Evolutionary conservation across 306 rosid genomes (phyloP).

Genomic region (Pyrus communis): DNA sequence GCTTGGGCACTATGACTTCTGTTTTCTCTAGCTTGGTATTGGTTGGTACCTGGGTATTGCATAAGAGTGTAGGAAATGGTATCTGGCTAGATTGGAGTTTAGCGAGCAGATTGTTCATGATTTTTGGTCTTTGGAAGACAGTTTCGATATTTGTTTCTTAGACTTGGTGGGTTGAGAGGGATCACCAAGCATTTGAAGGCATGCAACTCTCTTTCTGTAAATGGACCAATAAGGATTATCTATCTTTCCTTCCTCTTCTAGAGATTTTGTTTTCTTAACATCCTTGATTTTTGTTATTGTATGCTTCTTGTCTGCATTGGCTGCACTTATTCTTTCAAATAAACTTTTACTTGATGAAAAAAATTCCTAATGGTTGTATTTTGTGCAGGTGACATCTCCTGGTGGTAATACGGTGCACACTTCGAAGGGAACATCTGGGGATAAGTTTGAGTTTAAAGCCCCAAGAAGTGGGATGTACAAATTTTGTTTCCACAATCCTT

Average conservation of each 20-base stretch:
- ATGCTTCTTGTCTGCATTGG: not conserved
- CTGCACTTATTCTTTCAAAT: not conserved
- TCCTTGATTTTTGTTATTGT: not conserved
- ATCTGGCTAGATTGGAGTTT: not conserved
- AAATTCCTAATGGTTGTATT: conserved; percentile 2
- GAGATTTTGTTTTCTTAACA: not conserved
- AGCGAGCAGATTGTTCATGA: not conserved
- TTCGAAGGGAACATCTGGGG: conserved; percentile 85
- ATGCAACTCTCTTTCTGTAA: not conserved
- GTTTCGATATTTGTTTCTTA: not conserved
- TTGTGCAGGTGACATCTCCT: conserved; percentile 76
- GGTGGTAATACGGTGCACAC: conserved; percentile 59
- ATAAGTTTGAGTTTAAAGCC: conserved; percentile 83
- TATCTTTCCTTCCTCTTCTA: not conserved
- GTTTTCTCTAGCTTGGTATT: not conserved
- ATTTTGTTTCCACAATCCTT: conserved; percentile 90
- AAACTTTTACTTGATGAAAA: not conserved
- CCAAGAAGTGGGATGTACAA: conserved; percentile 86
- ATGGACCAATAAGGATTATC: not conserved
- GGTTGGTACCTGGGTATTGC: not conserved
- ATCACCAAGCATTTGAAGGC: not conserved
- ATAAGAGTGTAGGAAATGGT: not conserved
- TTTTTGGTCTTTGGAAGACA: not conserved
- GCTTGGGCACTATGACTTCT: not conserved
- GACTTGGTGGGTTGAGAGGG: not conserved